phyloP scores from a whole-genome alignment of 2,329 filamentous ascomycete species.

The Trichoderma asperellum region DNA sequence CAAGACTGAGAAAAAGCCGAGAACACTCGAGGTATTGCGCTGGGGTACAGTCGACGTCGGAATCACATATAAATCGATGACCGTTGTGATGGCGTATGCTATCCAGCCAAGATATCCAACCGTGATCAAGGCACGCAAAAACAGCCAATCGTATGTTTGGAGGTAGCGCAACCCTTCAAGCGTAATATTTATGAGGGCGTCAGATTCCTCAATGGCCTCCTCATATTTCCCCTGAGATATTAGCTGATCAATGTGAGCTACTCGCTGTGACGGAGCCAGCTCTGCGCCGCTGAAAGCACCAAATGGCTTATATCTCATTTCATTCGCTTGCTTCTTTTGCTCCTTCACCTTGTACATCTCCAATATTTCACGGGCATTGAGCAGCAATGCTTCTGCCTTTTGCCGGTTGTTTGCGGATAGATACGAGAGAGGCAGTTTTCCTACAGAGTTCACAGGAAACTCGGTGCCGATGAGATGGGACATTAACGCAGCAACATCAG shows the following conservation, averaged over 20 bases:
- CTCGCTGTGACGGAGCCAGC: constrained; percentile 66
- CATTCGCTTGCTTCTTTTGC: constrained; percentile 73
- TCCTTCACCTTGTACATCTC: constrained; percentile 98
- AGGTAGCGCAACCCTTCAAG: constrained; percentile 88
- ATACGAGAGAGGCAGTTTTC: constrained; percentile 84
- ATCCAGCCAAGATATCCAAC: constrained; percentile 95
- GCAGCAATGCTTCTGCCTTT: constrained; percentile 82
- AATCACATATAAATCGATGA: constrained; percentile 85
- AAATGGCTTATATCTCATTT: constrained; percentile 80
- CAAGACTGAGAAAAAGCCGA: constrained; percentile 77
- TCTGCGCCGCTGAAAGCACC: constrained; percentile 66
- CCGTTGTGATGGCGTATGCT: constrained; percentile 84
- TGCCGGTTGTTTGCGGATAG: constrained; percentile 71
- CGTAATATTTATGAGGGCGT: constrained; percentile 73
- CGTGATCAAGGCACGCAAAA: constrained; percentile 86
- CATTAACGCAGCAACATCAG: constrained; percentile 95
- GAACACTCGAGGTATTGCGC: constrained; percentile 61
- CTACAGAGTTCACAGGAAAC: constrained; percentile 95
- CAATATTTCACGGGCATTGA: constrained; percentile 83
- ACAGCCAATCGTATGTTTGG: constrained; percentile 98
- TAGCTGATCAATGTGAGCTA: constrained; percentile 67
- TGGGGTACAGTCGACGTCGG: constrained; percentile 68
- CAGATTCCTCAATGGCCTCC: constrained; percentile 78
- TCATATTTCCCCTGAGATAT: constrained; percentile 70
- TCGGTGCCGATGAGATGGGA: constrained; percentile 84